A percentile compares a stretch with the other conserved stretches of the same genome.
These are phyloP conservation scores for Corylus avellana DNA, from an alignment of 306 rosid species.

Conservation along the genomic window DNA sequence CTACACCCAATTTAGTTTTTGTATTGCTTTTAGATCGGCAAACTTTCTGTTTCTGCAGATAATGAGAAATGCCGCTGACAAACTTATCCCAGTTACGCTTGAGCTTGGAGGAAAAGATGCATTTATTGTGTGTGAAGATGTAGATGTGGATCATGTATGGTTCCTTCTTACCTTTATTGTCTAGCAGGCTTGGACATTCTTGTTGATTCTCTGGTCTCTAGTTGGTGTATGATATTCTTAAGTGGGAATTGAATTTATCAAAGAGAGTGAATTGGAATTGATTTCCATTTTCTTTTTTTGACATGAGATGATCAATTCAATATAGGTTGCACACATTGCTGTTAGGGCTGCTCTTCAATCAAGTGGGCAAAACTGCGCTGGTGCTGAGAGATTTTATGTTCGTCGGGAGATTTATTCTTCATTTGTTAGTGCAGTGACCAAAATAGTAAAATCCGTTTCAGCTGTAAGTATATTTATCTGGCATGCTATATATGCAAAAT, in stretches of 20 bases:
- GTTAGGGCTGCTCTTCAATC: constrained; percentile 91
- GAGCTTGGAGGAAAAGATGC: constrained; percentile 99
- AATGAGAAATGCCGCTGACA: constrained; percentile 89
- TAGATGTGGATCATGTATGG: constrained; percentile 82
- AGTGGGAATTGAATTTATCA: not conserved
- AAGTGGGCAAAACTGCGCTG: constrained; percentile 97
- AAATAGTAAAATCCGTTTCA: constrained; percentile 79
- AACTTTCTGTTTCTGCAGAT: constrained; percentile 56
- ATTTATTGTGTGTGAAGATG: constrained; percentile 93
- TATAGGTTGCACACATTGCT: constrained; percentile 89
- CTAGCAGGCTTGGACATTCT: constrained; percentile 22
- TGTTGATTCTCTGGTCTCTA: not conserved
- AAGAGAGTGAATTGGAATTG: not conserved
- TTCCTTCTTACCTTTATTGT: constrained; percentile 22
- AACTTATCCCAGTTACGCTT: constrained; percentile 82
- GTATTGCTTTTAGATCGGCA: constrained; percentile 13
- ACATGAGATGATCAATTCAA: constrained; percentile 34
- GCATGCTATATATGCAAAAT: constrained; percentile 7
- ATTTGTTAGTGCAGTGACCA: constrained; percentile 69
- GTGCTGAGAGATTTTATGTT: constrained; percentile 96
- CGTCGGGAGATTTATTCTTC: constrained; percentile 73
- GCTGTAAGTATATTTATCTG: constrained; percentile 58
- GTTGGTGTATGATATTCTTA: constrained; percentile 3
- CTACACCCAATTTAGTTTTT: constrained; percentile 19
- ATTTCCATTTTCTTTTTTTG: constrained; percentile 1